A percentile compares a stretch with the other conserved stretches of the same genome.
Evolutionary conservation across 108 stramenopile genomes (phyloP).

Genomic region (Nitzschia palea): DNA sequence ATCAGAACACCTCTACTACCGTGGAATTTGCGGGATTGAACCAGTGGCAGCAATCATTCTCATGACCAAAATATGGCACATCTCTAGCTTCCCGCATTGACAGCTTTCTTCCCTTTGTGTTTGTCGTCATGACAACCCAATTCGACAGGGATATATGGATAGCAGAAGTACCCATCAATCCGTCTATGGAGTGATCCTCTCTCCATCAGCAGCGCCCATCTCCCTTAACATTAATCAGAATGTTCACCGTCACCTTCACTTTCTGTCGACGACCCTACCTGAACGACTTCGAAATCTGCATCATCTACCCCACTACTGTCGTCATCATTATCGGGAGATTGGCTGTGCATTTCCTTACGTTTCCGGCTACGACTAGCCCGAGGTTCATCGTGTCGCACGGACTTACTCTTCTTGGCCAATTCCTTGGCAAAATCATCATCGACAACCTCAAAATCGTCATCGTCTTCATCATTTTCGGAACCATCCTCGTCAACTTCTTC

Average conservation of each 20-base stretch:
- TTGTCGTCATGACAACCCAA: too few relatives aligned
- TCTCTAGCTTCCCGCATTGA: too few relatives aligned
- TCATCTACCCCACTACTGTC: not conserved
- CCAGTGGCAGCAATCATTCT: too few relatives aligned
- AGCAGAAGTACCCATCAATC: too few relatives aligned
- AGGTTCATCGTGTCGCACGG: not conserved
- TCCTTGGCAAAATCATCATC: conserved; percentile 24
- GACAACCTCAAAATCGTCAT: conserved; percentile 19
- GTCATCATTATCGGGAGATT: not conserved
- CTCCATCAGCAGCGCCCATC: too few relatives aligned
- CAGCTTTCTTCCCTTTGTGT: too few relatives aligned
- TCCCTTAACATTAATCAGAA: too few relatives aligned
- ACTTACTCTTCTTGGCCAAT: not conserved
- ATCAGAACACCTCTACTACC: too few relatives aligned
- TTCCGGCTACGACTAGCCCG: conserved; percentile 7
- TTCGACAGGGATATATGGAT: too few relatives aligned
- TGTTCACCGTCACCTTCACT: conserved; percentile 21
- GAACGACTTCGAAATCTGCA: conserved; percentile 24
- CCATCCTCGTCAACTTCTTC: conserved; percentile 33
- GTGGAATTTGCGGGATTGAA: too few relatives aligned
- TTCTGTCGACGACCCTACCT: conserved; percentile 21
- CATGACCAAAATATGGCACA: too few relatives aligned
- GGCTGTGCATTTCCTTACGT: not conserved
- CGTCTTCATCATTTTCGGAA: conserved; percentile 7
- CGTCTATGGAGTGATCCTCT: too few relatives aligned